Evolutionary conservation across 352 stramenopile species (phyloP).

Genomic region (Pythium brachiatum): DNA sequence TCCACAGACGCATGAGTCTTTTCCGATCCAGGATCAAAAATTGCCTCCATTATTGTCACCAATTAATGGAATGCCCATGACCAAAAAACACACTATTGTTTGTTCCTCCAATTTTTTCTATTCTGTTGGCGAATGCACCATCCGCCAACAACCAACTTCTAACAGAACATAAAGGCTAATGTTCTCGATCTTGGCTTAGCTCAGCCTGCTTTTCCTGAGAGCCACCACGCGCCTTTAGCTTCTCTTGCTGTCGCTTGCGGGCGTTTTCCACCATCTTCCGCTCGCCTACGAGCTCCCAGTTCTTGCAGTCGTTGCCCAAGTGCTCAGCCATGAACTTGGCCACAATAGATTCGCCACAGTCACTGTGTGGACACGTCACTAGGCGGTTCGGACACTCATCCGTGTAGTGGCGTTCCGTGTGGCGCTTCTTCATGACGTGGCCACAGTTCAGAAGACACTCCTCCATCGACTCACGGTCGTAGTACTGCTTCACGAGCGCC

Average conservation of each 20-base stretch:
- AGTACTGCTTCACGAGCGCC: conserved; percentile 33
- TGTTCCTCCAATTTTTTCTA: conserved; percentile 12
- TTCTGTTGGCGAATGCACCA: conserved; percentile 2
- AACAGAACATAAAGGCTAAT: conserved; percentile 4
- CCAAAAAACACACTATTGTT: conserved; percentile 14
- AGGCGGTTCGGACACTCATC: conserved; percentile 49
- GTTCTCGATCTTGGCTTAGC: not conserved
- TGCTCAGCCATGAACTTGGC: conserved; percentile 39
- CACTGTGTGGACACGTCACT: conserved; percentile 37
- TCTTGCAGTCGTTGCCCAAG: conserved; percentile 40
- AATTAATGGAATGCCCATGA: conserved; percentile 3
- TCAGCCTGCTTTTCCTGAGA: not conserved
- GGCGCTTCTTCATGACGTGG: conserved; percentile 30
- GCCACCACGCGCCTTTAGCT: not conserved
- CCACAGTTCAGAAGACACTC: conserved; percentile 49
- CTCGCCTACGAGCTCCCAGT: conserved; percentile 22
- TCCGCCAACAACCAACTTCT: not conserved
- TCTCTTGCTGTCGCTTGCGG: conserved; percentile 17
- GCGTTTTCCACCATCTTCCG: conserved; percentile 37
- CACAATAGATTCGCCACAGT: conserved; percentile 55
- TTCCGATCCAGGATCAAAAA: conserved; percentile 27
- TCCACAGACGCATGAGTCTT: conserved; percentile 7
- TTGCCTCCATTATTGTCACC: conserved; percentile 8
- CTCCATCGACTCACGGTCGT: conserved; percentile 39
- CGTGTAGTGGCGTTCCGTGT: conserved; percentile 38